Evolutionary conservation across 768 basidiomycete species (phyloP).

Genomic region (Peribolospora kevripleyi): DNA sequence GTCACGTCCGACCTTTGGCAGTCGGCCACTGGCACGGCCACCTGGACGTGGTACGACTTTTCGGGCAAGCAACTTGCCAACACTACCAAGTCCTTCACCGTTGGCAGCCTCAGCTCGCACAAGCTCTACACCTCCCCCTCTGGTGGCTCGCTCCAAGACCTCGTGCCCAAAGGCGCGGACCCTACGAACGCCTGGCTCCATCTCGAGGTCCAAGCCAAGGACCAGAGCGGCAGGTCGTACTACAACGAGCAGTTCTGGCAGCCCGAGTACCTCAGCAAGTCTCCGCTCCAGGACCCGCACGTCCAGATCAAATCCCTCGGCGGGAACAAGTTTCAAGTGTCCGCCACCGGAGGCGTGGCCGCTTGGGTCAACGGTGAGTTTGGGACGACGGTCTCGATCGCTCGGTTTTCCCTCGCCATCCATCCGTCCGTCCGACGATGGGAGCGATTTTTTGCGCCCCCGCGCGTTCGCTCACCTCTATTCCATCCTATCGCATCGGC

Average conservation of each 20-base stretch:
- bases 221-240: conserved; percentile 21
- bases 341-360: conserved; percentile 32
- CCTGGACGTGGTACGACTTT: conserved; percentile 39
- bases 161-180: conserved; percentile 26
- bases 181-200: conserved; percentile 30
- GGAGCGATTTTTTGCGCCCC: too few relatives aligned
- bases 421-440: too few relatives aligned
- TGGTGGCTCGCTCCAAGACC: conserved; percentile 25
- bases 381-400: too few relatives aligned
- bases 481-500: conserved; percentile 20
- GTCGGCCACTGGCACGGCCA: conserved; percentile 25
- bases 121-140: conserved; percentile 26
- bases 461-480: too few relatives aligned
- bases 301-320: conserved; percentile 20
- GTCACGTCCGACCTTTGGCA: conserved; percentile 33
- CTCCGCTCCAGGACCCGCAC: conserved; percentile 29
- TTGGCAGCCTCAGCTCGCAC: conserved; percentile 25
- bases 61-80: conserved; percentile 21
- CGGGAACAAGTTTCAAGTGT: conserved; percentile 29
- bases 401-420: too few relatives aligned
- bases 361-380: conserved; percentile 20
- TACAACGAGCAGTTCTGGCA: conserved; percentile 36
- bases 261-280: conserved; percentile 28
- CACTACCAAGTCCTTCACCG: conserved; percentile 22
- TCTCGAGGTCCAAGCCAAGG: conserved; percentile 28